phyloP scores from a whole-genome alignment of 164 flowering plant genomes.

The Nymphaea colorata region DNA sequence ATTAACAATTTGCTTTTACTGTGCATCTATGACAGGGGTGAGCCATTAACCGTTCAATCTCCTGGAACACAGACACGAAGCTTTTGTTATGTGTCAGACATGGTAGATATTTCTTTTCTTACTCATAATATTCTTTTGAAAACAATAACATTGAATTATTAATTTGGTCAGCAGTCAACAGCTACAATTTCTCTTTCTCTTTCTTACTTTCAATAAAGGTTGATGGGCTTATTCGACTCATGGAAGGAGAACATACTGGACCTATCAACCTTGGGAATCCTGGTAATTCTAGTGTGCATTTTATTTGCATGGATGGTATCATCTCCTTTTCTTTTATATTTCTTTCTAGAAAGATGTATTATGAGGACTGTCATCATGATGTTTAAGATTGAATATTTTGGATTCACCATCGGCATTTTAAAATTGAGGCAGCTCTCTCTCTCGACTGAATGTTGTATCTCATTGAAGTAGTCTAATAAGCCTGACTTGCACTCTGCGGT shows the following conservation, averaged over 20 bases:
- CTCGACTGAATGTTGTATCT: too few species aligned
- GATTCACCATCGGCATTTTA: too few species aligned
- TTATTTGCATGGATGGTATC: too few species aligned
- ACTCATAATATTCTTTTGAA: not conserved
- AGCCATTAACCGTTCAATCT: conserved; percentile 51
- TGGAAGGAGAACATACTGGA: conserved; percentile 83
- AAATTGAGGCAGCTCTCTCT: too few species aligned
- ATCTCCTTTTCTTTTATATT: too few species aligned
- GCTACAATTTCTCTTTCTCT: not conserved
- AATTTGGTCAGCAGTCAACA: not conserved
- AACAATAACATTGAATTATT: not conserved
- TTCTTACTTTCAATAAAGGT: conserved; percentile 29
- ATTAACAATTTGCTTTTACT: too few species aligned
- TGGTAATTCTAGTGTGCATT: not conserved
- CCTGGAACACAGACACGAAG: conserved; percentile 81
- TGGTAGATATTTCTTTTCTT: conserved; percentile 23
- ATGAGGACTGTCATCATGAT: too few species aligned
- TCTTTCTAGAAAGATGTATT: too few species aligned
- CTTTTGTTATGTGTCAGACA: conserved; percentile 59
- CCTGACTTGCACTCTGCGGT: too few species aligned
- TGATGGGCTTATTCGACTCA: conserved; percentile 79
- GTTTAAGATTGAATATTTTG: too few species aligned
- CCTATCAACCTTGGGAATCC: conserved; percentile 41
- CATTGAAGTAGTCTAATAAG: too few species aligned
- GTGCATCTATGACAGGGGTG: conserved; percentile 21